Evolutionary conservation across 371 early-diverging fungal genomes (phyloP).

Genomic region (Syncephalastrum racemosum): DNA sequence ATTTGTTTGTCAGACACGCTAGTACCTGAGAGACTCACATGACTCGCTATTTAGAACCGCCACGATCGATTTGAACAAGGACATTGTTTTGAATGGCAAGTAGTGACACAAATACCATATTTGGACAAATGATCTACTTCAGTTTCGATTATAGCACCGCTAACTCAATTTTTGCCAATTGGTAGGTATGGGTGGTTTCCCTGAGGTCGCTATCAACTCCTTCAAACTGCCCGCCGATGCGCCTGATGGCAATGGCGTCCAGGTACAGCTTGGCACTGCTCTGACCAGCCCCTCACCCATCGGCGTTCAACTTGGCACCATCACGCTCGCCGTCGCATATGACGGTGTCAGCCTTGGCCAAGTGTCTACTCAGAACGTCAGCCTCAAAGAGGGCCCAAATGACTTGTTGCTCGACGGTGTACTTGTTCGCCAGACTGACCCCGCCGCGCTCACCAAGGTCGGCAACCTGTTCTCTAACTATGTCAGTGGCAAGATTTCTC

Average conservation of each 20-base stretch:
- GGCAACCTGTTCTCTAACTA: slow-evolving; percentile 57
- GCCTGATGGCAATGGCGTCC: slow-evolving; percentile 54
- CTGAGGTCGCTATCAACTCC: slow-evolving; percentile 50
- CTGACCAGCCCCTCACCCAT: slow-evolving; percentile 62
- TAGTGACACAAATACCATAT: neutral
- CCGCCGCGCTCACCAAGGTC: slow-evolving; percentile 45
- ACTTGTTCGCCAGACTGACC: slow-evolving; percentile 49
- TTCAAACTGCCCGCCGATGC: slow-evolving; percentile 62
- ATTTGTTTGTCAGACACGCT: too few species aligned
- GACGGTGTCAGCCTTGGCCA: slow-evolving; percentile 52
- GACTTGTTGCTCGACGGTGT: slow-evolving; percentile 54
- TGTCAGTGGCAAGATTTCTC: slow-evolving; percentile 49
- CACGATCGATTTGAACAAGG: slow-evolving; percentile 29
- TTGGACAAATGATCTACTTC: neutral
- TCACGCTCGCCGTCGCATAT: slow-evolving; percentile 52
- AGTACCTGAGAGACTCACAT: too few species aligned
- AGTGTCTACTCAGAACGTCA: slow-evolving; percentile 47
- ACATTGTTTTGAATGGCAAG: slow-evolving; percentile 20
- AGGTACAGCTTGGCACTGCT: slow-evolving; percentile 53
- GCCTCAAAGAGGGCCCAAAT: slow-evolving; percentile 48
- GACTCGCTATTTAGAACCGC: slow-evolving; percentile 25
- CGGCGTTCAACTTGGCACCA: slow-evolving; percentile 58
- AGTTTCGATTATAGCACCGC: neutral
- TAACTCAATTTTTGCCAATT: neutral
- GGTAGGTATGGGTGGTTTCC: slow-evolving; percentile 59